Base-by-base conservation (phyloP, 495 filamentous ascomycete species). In the Aspergillus asperescens region DNA sequence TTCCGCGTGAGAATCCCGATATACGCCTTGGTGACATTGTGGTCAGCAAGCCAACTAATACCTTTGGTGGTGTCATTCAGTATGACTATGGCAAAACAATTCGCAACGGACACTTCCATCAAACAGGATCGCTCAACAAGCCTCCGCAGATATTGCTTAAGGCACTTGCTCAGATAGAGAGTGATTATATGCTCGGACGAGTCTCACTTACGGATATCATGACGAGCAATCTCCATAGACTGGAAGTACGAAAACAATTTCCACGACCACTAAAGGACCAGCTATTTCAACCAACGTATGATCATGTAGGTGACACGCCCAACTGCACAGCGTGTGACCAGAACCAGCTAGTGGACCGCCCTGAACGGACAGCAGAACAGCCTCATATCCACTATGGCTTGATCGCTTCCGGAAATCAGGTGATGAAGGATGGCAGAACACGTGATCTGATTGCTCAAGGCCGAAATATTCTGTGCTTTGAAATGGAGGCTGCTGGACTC, bases 31-130 rank as follows among this genome's bases (percentile, higher is more conserved):
- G 70, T 10, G 66, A 71, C 58, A 53, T 73, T 12, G 66, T 71
- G 4, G 59, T 71, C 22, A 69, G 68, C 38, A 54, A 59, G 25
- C 63, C 64, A 20, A 41, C 20, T 15, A 35, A 37, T 1, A 38
- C 13, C 0, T 38, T 48, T 44, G 53, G 61, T 10, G 68, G 68
- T 0, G 66, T 63, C 3, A 40, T 71, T 8, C 68, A 71, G 48
- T 71, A 67, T 54, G 64, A 71, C 32, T 64, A 64, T 45, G 74
- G 72, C 6, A 77, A 75, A 38, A 56, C 61, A n/a, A 8, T 38
- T 16, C n/a, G 18, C n/a, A 18, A 18, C 7, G 15, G 12, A 16
- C n/a, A 7, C 5, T 38, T 38, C 16, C 6, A 38, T 7, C 5
- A n/a, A 2, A 38, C 35, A 6, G 35, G 35, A 18, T 16, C 35